Evolutionary conservation across 1,284 basidiomycete species (phyloP), one percentile per base, ranked within the genome.

Genomic region (Microbotryum scabiosae): DNA sequence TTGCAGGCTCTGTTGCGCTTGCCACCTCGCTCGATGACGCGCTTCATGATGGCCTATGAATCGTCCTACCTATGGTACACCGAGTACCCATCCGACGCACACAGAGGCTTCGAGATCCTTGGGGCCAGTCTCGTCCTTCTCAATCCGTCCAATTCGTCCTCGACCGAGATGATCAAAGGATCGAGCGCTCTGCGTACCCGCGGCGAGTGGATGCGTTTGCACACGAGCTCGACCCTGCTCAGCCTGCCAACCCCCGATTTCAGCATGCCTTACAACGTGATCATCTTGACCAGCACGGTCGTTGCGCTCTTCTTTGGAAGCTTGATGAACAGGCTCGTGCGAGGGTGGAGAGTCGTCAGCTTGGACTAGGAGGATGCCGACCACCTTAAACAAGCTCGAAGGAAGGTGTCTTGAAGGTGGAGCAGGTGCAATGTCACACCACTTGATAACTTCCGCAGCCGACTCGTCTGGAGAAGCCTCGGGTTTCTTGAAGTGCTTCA

Each of bases 251-350:
- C 90, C 9, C 96, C 96, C 0, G 94, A 98, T 77, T 98, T 98
- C 76, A 93, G 88, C 72, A 97, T 98, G 92, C 93, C 94, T 14
- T 98, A 97, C 78, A 99, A 97, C 76, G 93, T 97, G 65, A 97
- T 97, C 75, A 94, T 96, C 72, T 87, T 97, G 79, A 91, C 84
- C 60, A 90, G 85, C 72, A 92, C 90, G 10, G 79, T 96, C 53
- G 82, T 93, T 63, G 92, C 94, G 43, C 82, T 97, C 64, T 86
- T 94, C 65, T 97, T 98, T 75, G 94, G 94, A 47, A 88, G 84
- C 67, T 77, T 94, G 51, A 90, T 97, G 76, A 97, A 97, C 72
- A 74, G 85, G 51, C 76, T 97, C 72, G 87, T 90, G 49, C 79
- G 94, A 64, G 82, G 82, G 69, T 90, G 86, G 81, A 82, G 85